Conservation (phyloP, 192 early-diverging fungal genomes). For the Kappamyces sp. region DNA sequence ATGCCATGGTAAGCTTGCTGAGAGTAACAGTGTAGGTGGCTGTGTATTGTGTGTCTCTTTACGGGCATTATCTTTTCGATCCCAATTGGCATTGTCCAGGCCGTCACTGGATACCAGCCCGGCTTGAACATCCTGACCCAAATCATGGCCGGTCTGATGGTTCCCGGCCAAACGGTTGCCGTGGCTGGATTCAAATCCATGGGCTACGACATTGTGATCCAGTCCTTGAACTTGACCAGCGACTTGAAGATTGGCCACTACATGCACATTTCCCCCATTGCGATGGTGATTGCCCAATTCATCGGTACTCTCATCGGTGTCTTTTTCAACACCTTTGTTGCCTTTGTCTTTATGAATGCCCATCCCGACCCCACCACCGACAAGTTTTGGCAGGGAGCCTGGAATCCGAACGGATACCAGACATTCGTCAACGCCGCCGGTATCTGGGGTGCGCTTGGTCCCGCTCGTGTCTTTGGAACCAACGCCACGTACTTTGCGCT, state of each 20-base stretch:
- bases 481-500: conserved; percentile 27
- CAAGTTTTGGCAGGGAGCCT: neutral
- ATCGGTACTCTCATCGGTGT: conserved; percentile 52
- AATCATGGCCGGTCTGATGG: conserved; percentile 73
- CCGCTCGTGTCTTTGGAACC: conserved; percentile 54
- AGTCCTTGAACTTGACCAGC: conserved; percentile 62
- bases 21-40: conserved; percentile 43
- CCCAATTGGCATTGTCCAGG: conserved; percentile 79
- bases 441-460: conserved; percentile 77
- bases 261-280: conserved; percentile 62
- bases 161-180: conserved; percentile 74
- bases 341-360: conserved; percentile 26
- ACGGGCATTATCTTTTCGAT: conserved; percentile 62
- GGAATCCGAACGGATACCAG: conserved; percentile 19
- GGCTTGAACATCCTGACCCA: conserved; percentile 81
- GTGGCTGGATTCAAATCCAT: conserved; percentile 85
- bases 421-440: conserved; percentile 62
- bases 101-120: conserved; percentile 68
- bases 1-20: conserved; percentile 67
- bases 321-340: conserved; percentile 35
- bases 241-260: conserved; percentile 79
- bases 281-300: conserved; percentile 60
- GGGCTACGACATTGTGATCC: conserved; percentile 71
- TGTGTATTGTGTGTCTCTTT: conserved; percentile 34
- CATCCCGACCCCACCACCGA: no score